These are phyloP conservation scores for Stephania japonica DNA, from an alignment of 164 flowering plant species.

Conservation along the genomic window DNA sequence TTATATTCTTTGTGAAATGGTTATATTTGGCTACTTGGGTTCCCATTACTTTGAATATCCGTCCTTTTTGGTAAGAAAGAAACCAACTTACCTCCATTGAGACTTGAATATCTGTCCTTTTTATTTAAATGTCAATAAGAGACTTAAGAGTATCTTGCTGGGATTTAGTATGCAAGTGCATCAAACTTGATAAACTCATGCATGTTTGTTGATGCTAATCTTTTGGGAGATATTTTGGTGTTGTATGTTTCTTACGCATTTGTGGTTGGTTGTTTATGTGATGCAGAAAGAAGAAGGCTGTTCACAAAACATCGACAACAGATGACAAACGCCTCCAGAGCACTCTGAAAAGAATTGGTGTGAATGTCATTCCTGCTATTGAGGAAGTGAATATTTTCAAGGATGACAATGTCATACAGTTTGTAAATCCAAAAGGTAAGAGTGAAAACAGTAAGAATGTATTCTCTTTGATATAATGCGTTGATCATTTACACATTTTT, in stretches of 20 bases:
- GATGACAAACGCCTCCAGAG: conserved; percentile 86
- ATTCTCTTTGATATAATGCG: background rate
- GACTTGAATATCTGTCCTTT: too few species aligned
- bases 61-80: too few species aligned
- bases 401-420: conserved; percentile 50
- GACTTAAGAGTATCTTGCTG: background rate
- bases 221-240: background rate
- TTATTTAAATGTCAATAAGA: too few species aligned
- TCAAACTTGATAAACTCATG: background rate
- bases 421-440: conserved; percentile 45
- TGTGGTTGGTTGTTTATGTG: background rate
- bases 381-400: conserved; percentile 57
- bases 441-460: background rate
- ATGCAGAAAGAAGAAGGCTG: conserved; percentile 82
- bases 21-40: too few species aligned
- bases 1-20: too few species aligned
- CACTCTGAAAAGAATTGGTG: conserved; percentile 74
- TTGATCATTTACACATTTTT: background rate
- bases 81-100: too few species aligned
- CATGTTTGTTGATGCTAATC: background rate
- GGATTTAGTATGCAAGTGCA: background rate
- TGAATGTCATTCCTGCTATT: conserved; percentile 49
- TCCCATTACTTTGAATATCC: too few species aligned
- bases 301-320: conserved; percentile 74
- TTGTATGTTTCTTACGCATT: background rate